Percentiles rank a stretch among this genome's conserved stretches.
Conservation (phyloP, 208 protist genomes). For the Wallacemonas sp. region DNA sequence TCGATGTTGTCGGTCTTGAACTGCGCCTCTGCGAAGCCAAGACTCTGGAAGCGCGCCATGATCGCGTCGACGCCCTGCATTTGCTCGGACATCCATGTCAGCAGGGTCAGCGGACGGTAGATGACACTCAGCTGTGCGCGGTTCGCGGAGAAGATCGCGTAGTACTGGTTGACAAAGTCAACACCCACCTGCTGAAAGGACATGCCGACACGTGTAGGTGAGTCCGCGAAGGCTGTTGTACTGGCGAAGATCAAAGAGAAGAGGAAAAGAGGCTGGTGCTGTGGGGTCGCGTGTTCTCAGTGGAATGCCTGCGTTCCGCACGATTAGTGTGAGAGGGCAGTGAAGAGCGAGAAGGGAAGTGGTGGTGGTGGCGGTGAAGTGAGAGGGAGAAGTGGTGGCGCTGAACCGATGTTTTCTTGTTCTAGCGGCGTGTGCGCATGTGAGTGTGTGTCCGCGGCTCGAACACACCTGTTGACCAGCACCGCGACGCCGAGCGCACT, state of each 20-base stretch:
- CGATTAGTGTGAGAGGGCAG: background rate
- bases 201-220: too few species aligned
- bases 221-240: too few species aligned
- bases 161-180: constrained; percentile 84
- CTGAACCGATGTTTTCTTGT: too few species aligned
- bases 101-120: constrained; percentile 73
- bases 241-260: too few species aligned
- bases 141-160: constrained; percentile 72
- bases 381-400: too few species aligned
- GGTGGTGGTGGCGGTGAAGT: background rate
- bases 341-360: background rate
- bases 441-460: too few species aligned
- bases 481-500: background rate
- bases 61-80: constrained; percentile 82
- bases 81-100: constrained; percentile 89
- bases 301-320: too few species aligned
- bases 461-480: too few species aligned
- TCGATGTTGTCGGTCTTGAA: constrained; percentile 84
- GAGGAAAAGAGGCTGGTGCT: too few species aligned
- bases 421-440: too few species aligned
- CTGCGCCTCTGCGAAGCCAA: constrained; percentile 67
- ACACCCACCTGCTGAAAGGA: constrained; percentile 71
- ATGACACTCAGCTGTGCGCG: constrained; percentile 66
- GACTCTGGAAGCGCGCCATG: constrained; percentile 74
- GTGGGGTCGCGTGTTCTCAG: too few species aligned